Conservation (phyloP, 768 basidiomycete species). For the Pleurotus platypus region DNA sequence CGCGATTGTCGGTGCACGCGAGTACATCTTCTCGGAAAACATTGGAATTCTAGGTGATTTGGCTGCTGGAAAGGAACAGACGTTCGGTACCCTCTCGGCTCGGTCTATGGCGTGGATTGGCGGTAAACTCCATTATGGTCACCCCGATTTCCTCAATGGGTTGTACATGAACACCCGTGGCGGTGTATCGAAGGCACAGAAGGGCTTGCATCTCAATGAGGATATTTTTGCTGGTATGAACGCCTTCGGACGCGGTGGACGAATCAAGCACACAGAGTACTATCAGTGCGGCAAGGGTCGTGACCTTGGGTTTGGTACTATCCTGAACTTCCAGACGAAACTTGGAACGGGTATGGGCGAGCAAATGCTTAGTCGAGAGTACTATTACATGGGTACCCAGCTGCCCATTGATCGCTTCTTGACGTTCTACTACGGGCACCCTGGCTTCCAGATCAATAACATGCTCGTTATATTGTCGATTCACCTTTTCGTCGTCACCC, state of each 20-base stretch:
- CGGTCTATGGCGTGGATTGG: conserved; percentile 96
- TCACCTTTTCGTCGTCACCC: conserved; percentile 89
- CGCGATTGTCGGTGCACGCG: conserved; percentile 96
- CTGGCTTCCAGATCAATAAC: conserved; percentile 99
- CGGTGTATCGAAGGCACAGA: conserved; percentile 98
- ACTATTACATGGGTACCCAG: conserved; percentile 98
- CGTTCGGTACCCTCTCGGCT: conserved; percentile 97
- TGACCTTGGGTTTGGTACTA: conserved; percentile 98
- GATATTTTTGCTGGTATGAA: conserved; percentile 99
- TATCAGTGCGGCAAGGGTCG: conserved; percentile 99
- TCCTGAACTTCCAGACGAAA: conserved; percentile 99
- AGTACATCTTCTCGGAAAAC: conserved; percentile 99
- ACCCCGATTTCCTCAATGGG: conserved; percentile 98
- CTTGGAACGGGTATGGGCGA: conserved; percentile 99
- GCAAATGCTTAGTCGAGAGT: conserved; percentile 98
- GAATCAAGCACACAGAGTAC: conserved; percentile 99
- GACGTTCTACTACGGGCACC: conserved; percentile 99
- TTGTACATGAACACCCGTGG: conserved; percentile 98
- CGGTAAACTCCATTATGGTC: conserved; percentile 97
- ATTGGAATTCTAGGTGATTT: conserved; percentile 98
- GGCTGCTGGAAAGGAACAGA: conserved; percentile 99
- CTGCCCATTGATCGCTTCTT: conserved; percentile 97
- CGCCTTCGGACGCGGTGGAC: conserved; percentile 92
- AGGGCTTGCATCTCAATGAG: conserved; percentile 98
- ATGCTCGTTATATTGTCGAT: conserved; percentile 98